Evolutionary conservation across 2,329 filamentous ascomycete genomes (phyloP).

Genomic region (Penicillium sp.): DNA sequence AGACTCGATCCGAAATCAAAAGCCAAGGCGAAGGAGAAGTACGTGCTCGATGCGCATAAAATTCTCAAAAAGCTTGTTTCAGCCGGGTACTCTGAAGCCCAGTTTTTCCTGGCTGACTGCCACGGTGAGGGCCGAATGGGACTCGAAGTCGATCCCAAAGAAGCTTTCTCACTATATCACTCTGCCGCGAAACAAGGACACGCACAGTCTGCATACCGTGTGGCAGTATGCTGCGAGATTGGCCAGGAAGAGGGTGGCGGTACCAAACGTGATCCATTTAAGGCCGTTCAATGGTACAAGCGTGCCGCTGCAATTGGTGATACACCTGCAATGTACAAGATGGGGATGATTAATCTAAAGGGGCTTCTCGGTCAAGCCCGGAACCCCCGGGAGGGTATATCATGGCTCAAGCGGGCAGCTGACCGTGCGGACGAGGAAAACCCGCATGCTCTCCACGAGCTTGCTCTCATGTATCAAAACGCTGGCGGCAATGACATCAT

Average conservation of each 20-base stretch:
- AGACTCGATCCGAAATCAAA: slow-evolving; percentile 64
- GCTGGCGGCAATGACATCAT: slow-evolving; percentile 65
- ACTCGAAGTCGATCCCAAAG: slow-evolving; percentile 76
- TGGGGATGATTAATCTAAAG: slow-evolving; percentile 93
- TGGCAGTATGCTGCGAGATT: slow-evolving; percentile 95
- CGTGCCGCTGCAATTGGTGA: slow-evolving; percentile 87
- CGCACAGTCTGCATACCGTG: slow-evolving; percentile 82
- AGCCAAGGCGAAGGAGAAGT: slow-evolving; percentile 71
- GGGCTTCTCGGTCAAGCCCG: slow-evolving; percentile 82
- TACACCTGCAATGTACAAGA: slow-evolving; percentile 94
- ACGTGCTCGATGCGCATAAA: slow-evolving; percentile 82
- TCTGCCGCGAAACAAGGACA: slow-evolving; percentile 89
- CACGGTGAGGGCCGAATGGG: slow-evolving; percentile 79
- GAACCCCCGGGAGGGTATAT: slow-evolving; percentile 81
- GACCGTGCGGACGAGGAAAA: slow-evolving; percentile 86
- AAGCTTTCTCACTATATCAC: slow-evolving; percentile 91
- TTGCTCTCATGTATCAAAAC: slow-evolving; percentile 61
- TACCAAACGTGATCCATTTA: slow-evolving; percentile 83
- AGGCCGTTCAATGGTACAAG: slow-evolving; percentile 98
- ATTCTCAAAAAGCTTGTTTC: slow-evolving; percentile 82
- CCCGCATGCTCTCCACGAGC: slow-evolving; percentile 89
- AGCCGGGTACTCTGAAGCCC: slow-evolving; percentile 73
- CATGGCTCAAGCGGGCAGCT: slow-evolving; percentile 89
- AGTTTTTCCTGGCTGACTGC: slow-evolving; percentile 91
- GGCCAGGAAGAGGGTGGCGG: slow-evolving; percentile 92